Conservation (phyloP, 2,329 filamentous ascomycete species). For the Stachybotrys elegans region DNA sequence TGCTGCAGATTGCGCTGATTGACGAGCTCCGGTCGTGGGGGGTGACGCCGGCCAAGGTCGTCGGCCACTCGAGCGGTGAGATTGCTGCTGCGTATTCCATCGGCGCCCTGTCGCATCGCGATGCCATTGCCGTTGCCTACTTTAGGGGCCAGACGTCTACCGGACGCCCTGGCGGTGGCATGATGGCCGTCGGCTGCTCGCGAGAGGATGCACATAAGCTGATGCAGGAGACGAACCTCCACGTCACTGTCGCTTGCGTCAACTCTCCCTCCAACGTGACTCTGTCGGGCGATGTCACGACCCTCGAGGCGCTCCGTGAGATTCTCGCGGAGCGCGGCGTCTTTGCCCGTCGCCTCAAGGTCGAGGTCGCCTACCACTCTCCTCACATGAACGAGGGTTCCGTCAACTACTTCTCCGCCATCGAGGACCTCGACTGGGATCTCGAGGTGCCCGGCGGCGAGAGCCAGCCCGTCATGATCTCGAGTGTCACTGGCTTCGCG, state of each 20-base stretch:
- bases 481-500: slow-evolving; percentile 33
- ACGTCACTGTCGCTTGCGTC: slow-evolving; percentile 30
- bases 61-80: slow-evolving; percentile 39
- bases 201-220: background rate
- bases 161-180: slow-evolving; percentile 36
- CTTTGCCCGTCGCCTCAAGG: slow-evolving; percentile 38
- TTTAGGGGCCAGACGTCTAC: slow-evolving; percentile 29
- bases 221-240: background rate
- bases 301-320: slow-evolving; percentile 30
- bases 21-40: slow-evolving; percentile 34
- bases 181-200: slow-evolving; percentile 43
- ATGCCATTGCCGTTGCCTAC: slow-evolving; percentile 42
- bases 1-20: slow-evolving; percentile 38
- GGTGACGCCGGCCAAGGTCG: slow-evolving; percentile 28
- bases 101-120: slow-evolving; percentile 33
- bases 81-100: slow-evolving; percentile 38
- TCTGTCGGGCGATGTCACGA: slow-evolving; percentile 37
- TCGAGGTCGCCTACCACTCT: slow-evolving; percentile 46
- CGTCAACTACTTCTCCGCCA: slow-evolving; percentile 32
- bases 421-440: slow-evolving; percentile 3
- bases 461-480: slow-evolving; percentile 17
- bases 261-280: slow-evolving; percentile 46
- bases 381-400: slow-evolving; percentile 42
- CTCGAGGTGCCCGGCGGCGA: background rate
- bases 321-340: slow-evolving; percentile 30